A percentile compares a stretch with the other conserved stretches of the same genome.
Evolutionary conservation across 148 eudicot genomes (phyloP).

Genomic region (Mesembryanthemum crystallinum): DNA sequence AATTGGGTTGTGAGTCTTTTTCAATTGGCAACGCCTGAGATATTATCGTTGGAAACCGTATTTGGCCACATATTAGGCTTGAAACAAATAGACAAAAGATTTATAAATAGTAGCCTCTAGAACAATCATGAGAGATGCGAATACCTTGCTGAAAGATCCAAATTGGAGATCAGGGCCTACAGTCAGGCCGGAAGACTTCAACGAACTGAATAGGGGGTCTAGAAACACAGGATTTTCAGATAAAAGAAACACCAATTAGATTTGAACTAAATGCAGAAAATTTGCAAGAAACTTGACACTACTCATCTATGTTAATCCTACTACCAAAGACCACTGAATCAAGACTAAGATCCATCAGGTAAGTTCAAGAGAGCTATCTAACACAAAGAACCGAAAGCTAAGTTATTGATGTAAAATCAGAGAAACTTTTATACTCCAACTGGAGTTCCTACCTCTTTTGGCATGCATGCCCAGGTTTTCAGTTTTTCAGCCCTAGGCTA

Average conservation of each 20-base stretch:
- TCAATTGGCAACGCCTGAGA: slow-evolving; percentile 38
- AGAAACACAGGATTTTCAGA: slow-evolving; percentile 16
- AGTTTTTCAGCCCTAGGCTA: neutral
- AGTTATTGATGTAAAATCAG: no score
- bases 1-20: slow-evolving; percentile 44
- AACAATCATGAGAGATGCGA: neutral
- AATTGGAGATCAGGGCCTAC: slow-evolving; percentile 51
- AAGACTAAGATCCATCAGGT: slow-evolving; percentile 2
- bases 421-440: no score
- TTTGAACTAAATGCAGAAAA: neutral
- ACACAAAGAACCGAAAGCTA: neutral
- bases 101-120: neutral
- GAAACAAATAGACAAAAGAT: neutral
- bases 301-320: neutral
- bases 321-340: neutral
- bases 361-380: neutral
- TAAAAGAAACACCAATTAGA: neutral
- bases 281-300: neutral
- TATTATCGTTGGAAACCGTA: neutral
- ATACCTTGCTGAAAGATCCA: slow-evolving; percentile 63
- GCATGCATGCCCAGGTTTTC: no score
- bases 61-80: slow-evolving; percentile 3
- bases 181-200: slow-evolving; percentile 45
- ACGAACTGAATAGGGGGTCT: slow-evolving; percentile 54
- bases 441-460: no score